Base-by-base conservation (phyloP, 1,284 basidiomycete genomes). In the Ceratobasidium sp. region DNA sequence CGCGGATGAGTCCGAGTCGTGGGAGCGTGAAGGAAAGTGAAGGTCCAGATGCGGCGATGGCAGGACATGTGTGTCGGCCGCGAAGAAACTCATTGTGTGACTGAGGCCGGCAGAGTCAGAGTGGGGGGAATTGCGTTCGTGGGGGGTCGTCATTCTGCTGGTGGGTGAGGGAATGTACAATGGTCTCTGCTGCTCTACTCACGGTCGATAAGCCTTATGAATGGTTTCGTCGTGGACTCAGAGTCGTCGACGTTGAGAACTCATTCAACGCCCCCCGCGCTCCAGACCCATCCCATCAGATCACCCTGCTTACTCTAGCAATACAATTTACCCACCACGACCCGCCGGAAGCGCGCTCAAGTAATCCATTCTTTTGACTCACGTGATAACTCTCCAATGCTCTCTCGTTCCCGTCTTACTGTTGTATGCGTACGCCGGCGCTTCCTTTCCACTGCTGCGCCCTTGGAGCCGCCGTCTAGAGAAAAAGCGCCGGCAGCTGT, bases 1-100 rank as follows among this genome's bases (percentile, higher is more conserved):
- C 25, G 47, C 38, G 62, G 62, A 45, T 50, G 62, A 40, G 49
- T 65, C 62, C n/a, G 60, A 17, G 49, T 65, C 62, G 38, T 65
- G 62, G 25, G 50, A n/a, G 62, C 62, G 50, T 53, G 62, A 54
- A 54, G 62, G 25, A 54, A 65, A 65, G 47, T 64, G 58, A n/a
- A 65, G 62, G 50, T 65, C 62, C 5, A 65, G 49, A 13, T 42
- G 35, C n/a, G 62, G 62, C n/a, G 62, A 52, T 43, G 3, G 32
- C 62, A 65, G 52, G 1, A 38, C 17, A 50, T 54, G 34, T 17
- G 50, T 32, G 25, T 65, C 62, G 22, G 62, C 49, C 31, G 62
- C 27, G 50, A 65, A 65, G 62, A 65, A 65, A 29, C 49, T 43
- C 38, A 65, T 65, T 27, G 62, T n/a, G 17, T 65, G 62, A 54